Evolutionary conservation across 371 early-diverging fungal species (phyloP).

Genomic region (Saksenaea oblongispora): DNA sequence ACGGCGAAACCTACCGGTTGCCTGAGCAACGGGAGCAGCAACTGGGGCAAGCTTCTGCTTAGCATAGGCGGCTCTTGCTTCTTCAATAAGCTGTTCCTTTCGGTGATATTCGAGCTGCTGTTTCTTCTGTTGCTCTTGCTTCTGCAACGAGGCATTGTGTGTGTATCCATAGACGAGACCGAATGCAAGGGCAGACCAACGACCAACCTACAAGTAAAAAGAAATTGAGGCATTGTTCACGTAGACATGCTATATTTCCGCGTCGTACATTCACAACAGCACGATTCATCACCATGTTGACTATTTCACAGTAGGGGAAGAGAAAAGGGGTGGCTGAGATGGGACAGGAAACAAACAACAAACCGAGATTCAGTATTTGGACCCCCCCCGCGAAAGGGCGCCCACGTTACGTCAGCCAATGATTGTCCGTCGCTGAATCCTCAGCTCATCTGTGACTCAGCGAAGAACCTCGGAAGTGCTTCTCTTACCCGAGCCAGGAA

Average conservation of each 20-base stretch:
- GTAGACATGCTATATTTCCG: not conserved
- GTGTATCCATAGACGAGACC: constrained; percentile 75
- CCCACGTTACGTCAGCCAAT: too few species aligned
- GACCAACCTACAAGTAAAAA: constrained; percentile 59
- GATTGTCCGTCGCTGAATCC: too few species aligned
- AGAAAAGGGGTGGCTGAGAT: constrained; percentile 8
- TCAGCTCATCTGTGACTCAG: too few species aligned
- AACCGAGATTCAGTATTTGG: too few species aligned
- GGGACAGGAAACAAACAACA: too few species aligned
- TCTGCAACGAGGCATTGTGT: constrained; percentile 67
- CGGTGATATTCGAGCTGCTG: constrained; percentile 62
- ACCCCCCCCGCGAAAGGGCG: too few species aligned
- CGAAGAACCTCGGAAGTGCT: too few species aligned
- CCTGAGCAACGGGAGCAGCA: constrained; percentile 19
- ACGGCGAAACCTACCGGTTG: constrained; percentile 13
- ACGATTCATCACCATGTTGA: constrained; percentile 37
- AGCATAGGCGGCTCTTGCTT: constrained; percentile 71
- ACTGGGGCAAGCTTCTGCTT: constrained; percentile 49
- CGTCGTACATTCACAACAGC: constrained; percentile 42
- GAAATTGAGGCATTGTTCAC: not conserved
- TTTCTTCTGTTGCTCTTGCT: constrained; percentile 59
- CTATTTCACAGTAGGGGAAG: constrained; percentile 3
- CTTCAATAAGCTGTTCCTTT: constrained; percentile 69
- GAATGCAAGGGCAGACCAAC: constrained; percentile 74
- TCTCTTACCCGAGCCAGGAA: too few species aligned